Percentiles rank a stretch among this genome's conserved stretches.
These are phyloP conservation scores for Sarocladiaceae sp. DNA, from an alignment of 2,329 filamentous ascomycete species.

Conservation along the genomic window DNA sequence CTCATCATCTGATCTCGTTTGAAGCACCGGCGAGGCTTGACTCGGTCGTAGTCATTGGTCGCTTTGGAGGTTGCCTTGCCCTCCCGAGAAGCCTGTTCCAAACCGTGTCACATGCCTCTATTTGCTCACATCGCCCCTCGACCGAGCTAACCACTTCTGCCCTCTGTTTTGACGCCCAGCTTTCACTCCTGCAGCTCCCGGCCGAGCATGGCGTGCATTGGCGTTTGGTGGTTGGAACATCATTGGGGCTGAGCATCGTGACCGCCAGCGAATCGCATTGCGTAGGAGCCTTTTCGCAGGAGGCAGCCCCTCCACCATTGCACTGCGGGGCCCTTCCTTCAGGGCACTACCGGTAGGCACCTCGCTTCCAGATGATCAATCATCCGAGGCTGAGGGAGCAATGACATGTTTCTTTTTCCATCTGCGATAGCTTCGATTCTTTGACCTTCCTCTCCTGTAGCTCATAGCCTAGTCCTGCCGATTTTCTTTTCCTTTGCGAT, in stretches of 20 bases:
- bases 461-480: too few relatives aligned
- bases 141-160: not conserved
- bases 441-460: not conserved
- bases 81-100: too few relatives aligned
- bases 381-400: not conserved
- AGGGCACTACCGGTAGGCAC: too few relatives aligned
- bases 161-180: not conserved
- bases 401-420: not conserved
- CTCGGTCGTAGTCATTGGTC: too few relatives aligned
- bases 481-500: not conserved
- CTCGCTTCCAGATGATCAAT: too few relatives aligned
- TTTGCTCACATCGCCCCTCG: not conserved
- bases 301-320: not conserved
- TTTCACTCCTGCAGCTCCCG: not conserved
- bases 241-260: conserved; percentile 1
- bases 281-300: not conserved
- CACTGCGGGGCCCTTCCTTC: not conserved
- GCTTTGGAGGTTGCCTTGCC: too few relatives aligned
- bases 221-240: not conserved
- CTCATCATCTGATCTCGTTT: too few relatives aligned
- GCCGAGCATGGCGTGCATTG: conserved; percentile 5
- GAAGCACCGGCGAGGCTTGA: too few relatives aligned
- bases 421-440: not conserved
- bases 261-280: not conserved
- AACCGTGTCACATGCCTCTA: not conserved